Evolutionary conservation across 169 alveolate genomes (phyloP).

Genomic region (Plasmodium malariae): DNA sequence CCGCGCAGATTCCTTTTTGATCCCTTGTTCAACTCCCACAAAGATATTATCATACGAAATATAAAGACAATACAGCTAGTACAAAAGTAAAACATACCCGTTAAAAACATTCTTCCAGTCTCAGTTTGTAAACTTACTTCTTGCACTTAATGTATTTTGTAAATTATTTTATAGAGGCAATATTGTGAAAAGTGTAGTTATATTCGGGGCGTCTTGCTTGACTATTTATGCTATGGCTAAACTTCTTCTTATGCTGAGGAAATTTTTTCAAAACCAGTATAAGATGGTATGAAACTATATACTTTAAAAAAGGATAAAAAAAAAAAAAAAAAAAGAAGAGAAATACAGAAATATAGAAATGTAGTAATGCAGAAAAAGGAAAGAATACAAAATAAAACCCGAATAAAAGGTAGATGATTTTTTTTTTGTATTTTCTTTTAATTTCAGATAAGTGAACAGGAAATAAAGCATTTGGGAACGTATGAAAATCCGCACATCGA

Average conservation of each 20-base stretch:
- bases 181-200: conserved; percentile 27
- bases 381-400: background rate
- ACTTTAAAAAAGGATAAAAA: background rate
- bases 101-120: background rate
- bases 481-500: conserved; percentile 75
- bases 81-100: conserved; percentile 31
- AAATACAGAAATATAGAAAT: background rate
- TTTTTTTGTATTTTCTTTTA: background rate
- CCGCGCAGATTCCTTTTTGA: conserved; percentile 47
- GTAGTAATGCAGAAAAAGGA: background rate
- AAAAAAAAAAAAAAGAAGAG: background rate
- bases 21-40: conserved; percentile 47
- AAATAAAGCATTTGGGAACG: conserved; percentile 34
- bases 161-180: conserved; percentile 27
- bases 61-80: conserved; percentile 27
- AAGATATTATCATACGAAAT: conserved; percentile 57
- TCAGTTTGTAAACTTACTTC: background rate
- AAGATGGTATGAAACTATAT: conserved; percentile 54
- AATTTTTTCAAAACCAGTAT: conserved; percentile 68
- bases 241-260: conserved; percentile 33
- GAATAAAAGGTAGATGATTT: background rate
- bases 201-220: conserved; percentile 55
- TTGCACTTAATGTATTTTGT: background rate
- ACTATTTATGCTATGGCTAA: conserved; percentile 21
- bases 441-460: conserved; percentile 72